Percentiles rank a stretch among this genome's conserved stretches.
phyloP scores from a whole-genome alignment of 371 early-diverging fungal genomes.

The Batrachochytrium dendrobatidis region DNA sequence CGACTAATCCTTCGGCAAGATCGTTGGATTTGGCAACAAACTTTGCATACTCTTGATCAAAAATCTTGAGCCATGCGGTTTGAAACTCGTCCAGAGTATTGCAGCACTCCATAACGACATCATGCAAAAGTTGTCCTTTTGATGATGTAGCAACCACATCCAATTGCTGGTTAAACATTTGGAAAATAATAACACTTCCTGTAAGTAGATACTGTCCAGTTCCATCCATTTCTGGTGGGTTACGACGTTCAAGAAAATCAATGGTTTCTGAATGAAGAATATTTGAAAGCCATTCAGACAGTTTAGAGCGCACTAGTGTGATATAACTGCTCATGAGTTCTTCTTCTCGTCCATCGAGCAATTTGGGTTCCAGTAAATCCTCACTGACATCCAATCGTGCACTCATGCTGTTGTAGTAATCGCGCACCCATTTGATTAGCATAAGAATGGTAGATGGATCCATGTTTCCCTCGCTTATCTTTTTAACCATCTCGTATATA shows the following conservation, averaged over 20 bases:
- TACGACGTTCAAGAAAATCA: constrained; percentile 64
- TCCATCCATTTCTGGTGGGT: constrained; percentile 68
- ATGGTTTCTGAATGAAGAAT: constrained; percentile 74
- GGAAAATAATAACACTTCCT: constrained; percentile 80
- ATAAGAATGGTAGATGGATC: constrained; percentile 70
- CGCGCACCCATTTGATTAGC: constrained; percentile 80
- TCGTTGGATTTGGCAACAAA: constrained; percentile 65
- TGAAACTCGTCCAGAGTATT: constrained; percentile 74
- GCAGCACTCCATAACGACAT: constrained; percentile 81
- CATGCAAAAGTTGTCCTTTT: constrained; percentile 74
- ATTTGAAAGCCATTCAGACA: constrained; percentile 86
- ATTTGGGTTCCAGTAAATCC: constrained; percentile 80
- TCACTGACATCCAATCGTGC: constrained; percentile 74
- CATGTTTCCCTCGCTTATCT: constrained; percentile 45
- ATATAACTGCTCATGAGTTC: constrained; percentile 79
- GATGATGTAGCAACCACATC: constrained; percentile 73
- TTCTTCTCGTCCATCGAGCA: constrained; percentile 89
- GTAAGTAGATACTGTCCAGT: constrained; percentile 72
- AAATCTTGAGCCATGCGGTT: constrained; percentile 63
- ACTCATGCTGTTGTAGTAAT: constrained; percentile 83
- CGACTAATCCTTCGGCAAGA: constrained; percentile 71
- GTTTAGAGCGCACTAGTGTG: constrained; percentile 71
- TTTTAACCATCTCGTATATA: constrained; percentile 68
- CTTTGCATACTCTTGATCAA: constrained; percentile 64
- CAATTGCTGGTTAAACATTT: constrained; percentile 94